Evolutionary conservation across 768 basidiomycete species (phyloP).

Genomic region (Hydnomerulius pinastri): DNA sequence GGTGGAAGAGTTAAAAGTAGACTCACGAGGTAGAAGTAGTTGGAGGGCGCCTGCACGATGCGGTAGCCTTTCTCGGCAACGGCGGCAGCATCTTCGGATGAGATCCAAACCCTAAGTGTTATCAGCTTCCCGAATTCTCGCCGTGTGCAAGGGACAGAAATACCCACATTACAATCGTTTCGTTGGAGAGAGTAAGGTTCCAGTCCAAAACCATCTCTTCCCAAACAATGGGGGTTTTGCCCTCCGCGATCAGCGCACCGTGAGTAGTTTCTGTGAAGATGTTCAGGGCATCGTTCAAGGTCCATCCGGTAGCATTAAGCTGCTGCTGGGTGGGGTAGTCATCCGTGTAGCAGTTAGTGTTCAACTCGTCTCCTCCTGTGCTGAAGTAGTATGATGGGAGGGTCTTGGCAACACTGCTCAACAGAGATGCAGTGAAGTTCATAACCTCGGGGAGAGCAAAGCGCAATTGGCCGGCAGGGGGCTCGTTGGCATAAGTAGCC

Average conservation of each 20-base stretch:
- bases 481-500: conserved; percentile 65
- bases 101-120: conserved; percentile 46
- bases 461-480: conserved; percentile 82
- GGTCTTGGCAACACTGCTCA: conserved; percentile 52
- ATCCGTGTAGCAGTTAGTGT: conserved; percentile 61
- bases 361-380: conserved; percentile 85
- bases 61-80: conserved; percentile 43
- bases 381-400: conserved; percentile 66
- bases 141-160: neutral
- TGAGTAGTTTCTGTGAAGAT: conserved; percentile 65
- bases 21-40: conserved; percentile 54
- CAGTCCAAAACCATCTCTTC: conserved; percentile 57
- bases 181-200: conserved; percentile 41
- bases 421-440: conserved; percentile 56
- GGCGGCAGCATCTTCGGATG: conserved; percentile 38
- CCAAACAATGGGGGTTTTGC: conserved; percentile 84
- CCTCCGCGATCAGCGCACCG: conserved; percentile 47
- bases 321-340: conserved; percentile 61
- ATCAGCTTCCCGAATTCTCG: neutral
- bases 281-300: conserved; percentile 64
- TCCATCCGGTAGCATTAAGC: conserved; percentile 50
- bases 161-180: conserved; percentile 43
- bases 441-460: conserved; percentile 62
- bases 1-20: neutral
- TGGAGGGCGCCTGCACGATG: conserved; percentile 48